Percentiles rank a stretch among this genome's conserved stretches.
Evolutionary conservation across 495 filamentous ascomycete species (phyloP).

Genomic region (Astrocystis sublimbata): DNA sequence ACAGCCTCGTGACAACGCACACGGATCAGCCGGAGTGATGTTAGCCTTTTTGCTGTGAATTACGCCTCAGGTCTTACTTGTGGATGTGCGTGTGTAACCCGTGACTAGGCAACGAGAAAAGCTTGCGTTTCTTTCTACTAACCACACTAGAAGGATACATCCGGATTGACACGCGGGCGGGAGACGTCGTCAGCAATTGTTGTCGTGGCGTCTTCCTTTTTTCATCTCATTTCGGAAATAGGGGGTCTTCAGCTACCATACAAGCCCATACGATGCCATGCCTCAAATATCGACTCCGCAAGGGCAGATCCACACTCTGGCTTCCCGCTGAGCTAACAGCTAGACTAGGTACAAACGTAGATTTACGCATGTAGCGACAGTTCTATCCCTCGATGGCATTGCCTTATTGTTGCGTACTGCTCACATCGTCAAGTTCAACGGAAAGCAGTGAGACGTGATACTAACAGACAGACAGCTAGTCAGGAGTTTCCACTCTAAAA

Average conservation of each 20-base stretch:
- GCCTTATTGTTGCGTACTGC: neutral
- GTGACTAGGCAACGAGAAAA: neutral
- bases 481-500: neutral
- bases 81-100: neutral
- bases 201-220: neutral
- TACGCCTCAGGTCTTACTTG: neutral
- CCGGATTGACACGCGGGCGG: neutral
- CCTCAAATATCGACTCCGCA: neutral
- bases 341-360: neutral
- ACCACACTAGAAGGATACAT: neutral
- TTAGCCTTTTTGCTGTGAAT: neutral
- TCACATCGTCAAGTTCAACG: neutral
- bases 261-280: neutral
- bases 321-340: neutral
- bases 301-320: neutral
- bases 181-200: neutral
- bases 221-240: neutral
- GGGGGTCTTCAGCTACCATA: neutral
- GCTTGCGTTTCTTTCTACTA: neutral
- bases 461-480: neutral
- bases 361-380: neutral
- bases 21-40: neutral
- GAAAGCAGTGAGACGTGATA: neutral
- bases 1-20: slow-evolving; percentile 3
- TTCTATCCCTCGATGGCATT: neutral